Conservation (phyloP, 1,139 yeast species). For the Kurtzmaniella quercitrusa region DNA sequence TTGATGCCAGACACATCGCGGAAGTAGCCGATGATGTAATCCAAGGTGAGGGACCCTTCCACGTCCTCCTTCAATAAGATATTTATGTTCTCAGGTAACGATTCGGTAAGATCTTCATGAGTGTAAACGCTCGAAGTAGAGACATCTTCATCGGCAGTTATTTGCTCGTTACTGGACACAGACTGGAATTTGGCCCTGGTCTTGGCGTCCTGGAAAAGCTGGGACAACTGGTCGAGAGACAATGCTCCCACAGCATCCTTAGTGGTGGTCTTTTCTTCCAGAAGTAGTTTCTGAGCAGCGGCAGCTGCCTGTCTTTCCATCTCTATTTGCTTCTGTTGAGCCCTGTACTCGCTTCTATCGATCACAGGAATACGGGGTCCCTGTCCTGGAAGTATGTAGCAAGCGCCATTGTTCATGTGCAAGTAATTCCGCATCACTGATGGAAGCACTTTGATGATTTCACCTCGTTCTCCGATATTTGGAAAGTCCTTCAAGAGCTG, state of each 20-base stretch:
- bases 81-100: constrained; percentile 1
- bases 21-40: not conserved
- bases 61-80: not conserved
- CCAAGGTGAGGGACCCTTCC: not conserved
- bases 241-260: constrained; percentile 18
- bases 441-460: constrained; percentile 72
- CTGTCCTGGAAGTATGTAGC: constrained; percentile 51
- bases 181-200: not conserved
- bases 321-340: constrained; percentile 10
- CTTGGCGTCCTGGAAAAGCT: constrained; percentile 24
- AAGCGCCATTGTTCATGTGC: constrained; percentile 69
- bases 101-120: constrained; percentile 5
- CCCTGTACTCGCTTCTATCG: constrained; percentile 18
- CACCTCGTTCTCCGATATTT: constrained; percentile 61
- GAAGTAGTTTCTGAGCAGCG: constrained; percentile 5
- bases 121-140: constrained; percentile 2
- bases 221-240: constrained; percentile 38
- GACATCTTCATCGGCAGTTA: constrained; percentile 3
- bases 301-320: constrained; percentile 8
- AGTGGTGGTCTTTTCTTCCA: constrained; percentile 4
- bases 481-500: constrained; percentile 69
- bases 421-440: constrained; percentile 79
- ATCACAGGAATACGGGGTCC: constrained; percentile 63
- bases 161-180: not conserved
- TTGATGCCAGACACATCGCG: not conserved